Evolutionary conservation across 106 monocot species (phyloP).

Genomic region (Dendrobium huoshanense): DNA sequence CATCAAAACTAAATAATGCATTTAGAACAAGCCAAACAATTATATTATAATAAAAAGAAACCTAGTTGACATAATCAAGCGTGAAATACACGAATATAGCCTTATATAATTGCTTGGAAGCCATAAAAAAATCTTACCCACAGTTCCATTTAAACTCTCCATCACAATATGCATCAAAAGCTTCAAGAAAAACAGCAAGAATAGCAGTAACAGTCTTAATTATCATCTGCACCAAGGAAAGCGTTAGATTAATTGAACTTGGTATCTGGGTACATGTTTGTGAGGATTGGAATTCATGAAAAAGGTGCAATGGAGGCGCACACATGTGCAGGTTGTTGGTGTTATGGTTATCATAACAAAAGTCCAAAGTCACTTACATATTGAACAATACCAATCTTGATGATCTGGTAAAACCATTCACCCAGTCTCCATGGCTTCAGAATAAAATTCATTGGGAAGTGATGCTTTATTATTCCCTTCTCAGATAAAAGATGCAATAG

Average conservation of each 20-base stretch:
- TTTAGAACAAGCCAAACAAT: neutral
- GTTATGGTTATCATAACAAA: neutral
- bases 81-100: neutral
- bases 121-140: conserved; percentile 45
- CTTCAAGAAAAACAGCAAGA: conserved; percentile 71
- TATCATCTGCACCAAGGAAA: conserved; percentile 61
- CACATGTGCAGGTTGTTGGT: neutral
- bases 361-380: conserved; percentile 51
- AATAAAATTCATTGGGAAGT: conserved; percentile 76
- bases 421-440: conserved; percentile 85
- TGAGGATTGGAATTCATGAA: neutral
- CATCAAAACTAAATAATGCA: neutral
- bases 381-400: conserved; percentile 94
- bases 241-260: neutral
- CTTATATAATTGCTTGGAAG: neutral
- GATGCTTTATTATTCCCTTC: conserved; percentile 81
- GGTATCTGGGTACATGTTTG: neutral
- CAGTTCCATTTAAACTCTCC: conserved; percentile 76
- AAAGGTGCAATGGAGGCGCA: neutral
- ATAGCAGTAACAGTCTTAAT: conserved; percentile 72
- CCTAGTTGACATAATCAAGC: neutral
- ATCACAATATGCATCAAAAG: conserved; percentile 78
- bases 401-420: conserved; percentile 60
- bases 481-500: conserved; percentile 39
- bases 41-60: conserved; percentile 2